Evolutionary conservation across 129 eudicot genomes (phyloP).

Genomic region (Flaveria brownii): DNA sequence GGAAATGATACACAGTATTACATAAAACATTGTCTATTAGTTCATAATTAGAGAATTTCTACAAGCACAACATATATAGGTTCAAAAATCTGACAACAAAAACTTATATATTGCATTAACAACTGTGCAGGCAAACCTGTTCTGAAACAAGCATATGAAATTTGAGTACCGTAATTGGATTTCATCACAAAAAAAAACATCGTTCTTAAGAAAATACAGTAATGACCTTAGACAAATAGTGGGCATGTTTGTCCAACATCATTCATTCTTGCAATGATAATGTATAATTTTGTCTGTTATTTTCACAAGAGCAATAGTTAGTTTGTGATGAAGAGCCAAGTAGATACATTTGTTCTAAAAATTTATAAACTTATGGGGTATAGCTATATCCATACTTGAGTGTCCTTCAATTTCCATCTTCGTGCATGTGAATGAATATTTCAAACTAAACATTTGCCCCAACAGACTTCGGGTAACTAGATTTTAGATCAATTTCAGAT

Average conservation of each 20-base stretch:
- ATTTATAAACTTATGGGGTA: slow-evolving; percentile 19
- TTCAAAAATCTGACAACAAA: slow-evolving; percentile 17
- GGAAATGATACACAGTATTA: not conserved
- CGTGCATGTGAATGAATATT: not conserved
- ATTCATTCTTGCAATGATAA: slow-evolving; percentile 14
- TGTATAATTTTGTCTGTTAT: not conserved
- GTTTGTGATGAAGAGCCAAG: slow-evolving; percentile 24
- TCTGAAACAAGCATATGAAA: slow-evolving; percentile 9
- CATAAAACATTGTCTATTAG: slow-evolving; percentile 24
- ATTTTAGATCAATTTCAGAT: slow-evolving; percentile 59
- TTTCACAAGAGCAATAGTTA: slow-evolving; percentile 19
- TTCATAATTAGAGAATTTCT: slow-evolving; percentile 22
- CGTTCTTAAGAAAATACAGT: slow-evolving; percentile 1
- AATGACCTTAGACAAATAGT: slow-evolving; percentile 8
- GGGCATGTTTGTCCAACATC: slow-evolving; percentile 5
- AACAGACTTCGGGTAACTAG: slow-evolving; percentile 34
- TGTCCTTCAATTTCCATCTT: not conserved
- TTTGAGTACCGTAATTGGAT: slow-evolving; percentile 16
- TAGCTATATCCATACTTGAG: slow-evolving; percentile 31
- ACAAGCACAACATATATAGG: slow-evolving; percentile 10
- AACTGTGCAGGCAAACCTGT: slow-evolving; percentile 16
- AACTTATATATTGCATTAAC: slow-evolving; percentile 35
- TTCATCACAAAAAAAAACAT: slow-evolving; percentile 7
- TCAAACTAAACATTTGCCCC: slow-evolving; percentile 27
- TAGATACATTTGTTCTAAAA: not conserved